Base-by-base conservation (phyloP, 768 basidiomycete genomes). In the Erythrobasidium yunnanense region DNA sequence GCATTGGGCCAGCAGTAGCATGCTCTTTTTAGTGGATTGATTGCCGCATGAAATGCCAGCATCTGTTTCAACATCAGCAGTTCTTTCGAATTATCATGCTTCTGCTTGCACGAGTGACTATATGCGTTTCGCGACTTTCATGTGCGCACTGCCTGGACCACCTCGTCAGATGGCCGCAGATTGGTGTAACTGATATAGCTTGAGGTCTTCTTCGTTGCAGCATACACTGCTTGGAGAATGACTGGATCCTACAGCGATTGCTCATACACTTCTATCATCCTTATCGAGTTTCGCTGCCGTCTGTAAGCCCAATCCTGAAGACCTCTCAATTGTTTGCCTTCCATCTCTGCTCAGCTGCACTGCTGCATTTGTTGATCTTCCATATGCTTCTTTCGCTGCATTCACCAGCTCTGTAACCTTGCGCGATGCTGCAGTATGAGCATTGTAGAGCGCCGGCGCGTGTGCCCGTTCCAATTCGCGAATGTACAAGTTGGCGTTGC, bases 381-480 rank as follows among this genome's bases (percentile, higher is more conserved):
- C 38, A 42, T 42, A 42, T 11, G 38, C 38, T n/a, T n/a, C 11
- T n/a, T 42, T 11, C 11, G 38, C 38, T n/a, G 11, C 38, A 11
- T 11, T n/a, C n/a, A 42, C 38, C 38, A 42, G 38, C n/a, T 42
- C 38, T n/a, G 11, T 11, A 11, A 42, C 38, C 38, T 42, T 11
- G 11, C 11, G 11, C n/a, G 38, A 42, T 11, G n/a, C 38, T 11
- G 38, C 38, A 11, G 38, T 42, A n/a, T 57, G 55, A 13, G 32
- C 23, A 4, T 57, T 7, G 45, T 46, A 49, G 1, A 89, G 67
- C 0, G 77, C 75, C 0, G 91, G 91, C 71, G 84, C 78, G 74
- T 89, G 83, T 1, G 75, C 74, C 22, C 84, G 83, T 76, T 95
- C 91, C 51, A 92, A 78, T 13, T 80, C 79, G 34, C 81, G 81